Base-by-base conservation (phyloP, 108 stramenopile genomes). In the Cyclotella sp. region DNA sequence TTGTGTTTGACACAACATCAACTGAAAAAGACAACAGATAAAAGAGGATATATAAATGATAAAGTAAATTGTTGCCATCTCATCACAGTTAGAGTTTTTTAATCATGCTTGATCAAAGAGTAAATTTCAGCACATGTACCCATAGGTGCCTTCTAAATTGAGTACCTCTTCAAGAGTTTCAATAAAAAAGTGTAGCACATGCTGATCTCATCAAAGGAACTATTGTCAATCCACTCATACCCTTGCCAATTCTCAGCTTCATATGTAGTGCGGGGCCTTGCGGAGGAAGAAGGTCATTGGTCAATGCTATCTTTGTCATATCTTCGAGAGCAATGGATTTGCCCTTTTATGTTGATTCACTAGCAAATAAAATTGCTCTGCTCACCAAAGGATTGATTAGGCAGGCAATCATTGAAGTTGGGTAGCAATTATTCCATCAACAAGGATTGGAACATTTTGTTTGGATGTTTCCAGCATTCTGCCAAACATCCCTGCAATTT, bases 371-470 rank as follows among this genome's bases (percentile, higher is more conserved):
- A 34, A 95, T 60, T 1, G 84, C 67, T 51, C 83, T 75, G 15
- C 71, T 63, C 9, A 81, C 81, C 39, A 46, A 39, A 13, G 94
- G 91, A 34, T 83, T 63, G 27, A 91, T 76, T 11, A 67, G 24
- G 27, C 81, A 78, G 9, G 94, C 92, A 44, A 89, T 88, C 73
- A 95, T 64, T 49, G 92, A 90, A 12, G 92, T 90, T 13, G 82
- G 78, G 0, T 85, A 85, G 11, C 84, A 90, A 69, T 93, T 75
- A 91, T 91, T 0, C 94, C 94, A 78, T 95, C 94, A 11, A 93
- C 86, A 40, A 95, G 60, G 13, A 92, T 68, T n/a, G 91, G 72
- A 26, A 93, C 65, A 71, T 87, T 68, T 53, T 66, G 75, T 19
- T 83, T 65, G 0, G 83, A 70, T 18, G 85, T 73, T 67, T 89